Evolutionary conservation across 192 early-diverging fungal species (phyloP), one percentile per base, ranked within the genome.

Genomic region (Linnemannia elongata): DNA sequence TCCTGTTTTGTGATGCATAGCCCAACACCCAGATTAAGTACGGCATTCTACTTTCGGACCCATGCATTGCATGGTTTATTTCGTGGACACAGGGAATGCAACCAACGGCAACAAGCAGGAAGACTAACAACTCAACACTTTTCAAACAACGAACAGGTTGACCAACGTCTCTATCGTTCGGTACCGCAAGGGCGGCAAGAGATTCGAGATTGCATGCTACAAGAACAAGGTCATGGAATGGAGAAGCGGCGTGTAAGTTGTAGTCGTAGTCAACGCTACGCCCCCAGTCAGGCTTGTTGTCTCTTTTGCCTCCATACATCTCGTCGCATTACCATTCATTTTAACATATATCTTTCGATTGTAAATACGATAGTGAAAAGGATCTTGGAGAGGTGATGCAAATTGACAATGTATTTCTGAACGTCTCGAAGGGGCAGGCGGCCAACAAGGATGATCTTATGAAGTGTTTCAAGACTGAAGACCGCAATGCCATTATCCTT

Each of bases 151-250:
- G 20, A 55, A 80, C 80, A 95, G 95, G 72, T 90, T 99, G 60
- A 99, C 98, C 68, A 99, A 99, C 85, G 98, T 99, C 69, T 98
- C 98, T 12, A 88, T 99, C 49, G 99, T 99, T 24, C 96, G 97
- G 55, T 90, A 99, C 76, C 96, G 96, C 81, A 99, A 98, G 90
- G 98, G 97, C 41, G 99, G 99, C 54, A 98, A 97, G 89, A 94
- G 99, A 44, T 99, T 99, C 79, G 99, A 99, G 87, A 93, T 99
- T 54, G 99, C 99, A 17, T 98, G 97, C 88, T 99, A 99, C 91
- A 99, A 98, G 88, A 99, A 99, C 92, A 99, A 99, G 88, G 98
- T 98, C 44, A 89, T 96, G 76, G 98, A 99, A 89, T 99, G 97
- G 97, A 91, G 98, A 54, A 96, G 91, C 33, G 94, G 96, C 63